These are phyloP conservation scores for Pigoraptor vietnamica DNA, from an alignment of 78 protist species.

Conservation along the genomic window DNA sequence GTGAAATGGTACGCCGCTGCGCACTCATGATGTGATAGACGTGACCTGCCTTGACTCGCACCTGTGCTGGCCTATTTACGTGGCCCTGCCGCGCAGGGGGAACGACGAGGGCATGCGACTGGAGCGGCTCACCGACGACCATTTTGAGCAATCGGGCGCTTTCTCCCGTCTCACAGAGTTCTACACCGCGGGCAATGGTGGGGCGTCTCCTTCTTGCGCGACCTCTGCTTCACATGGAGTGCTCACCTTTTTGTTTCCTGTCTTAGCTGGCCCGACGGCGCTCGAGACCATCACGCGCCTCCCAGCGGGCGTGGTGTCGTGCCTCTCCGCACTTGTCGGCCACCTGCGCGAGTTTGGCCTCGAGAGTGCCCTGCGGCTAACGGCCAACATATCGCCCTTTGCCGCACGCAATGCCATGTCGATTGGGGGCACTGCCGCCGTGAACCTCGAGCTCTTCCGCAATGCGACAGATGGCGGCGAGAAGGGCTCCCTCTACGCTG, in stretches of 20 bases:
- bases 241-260: too few relatives aligned
- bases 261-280: too few relatives aligned
- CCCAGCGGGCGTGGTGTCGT: not conserved
- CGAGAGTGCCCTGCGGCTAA: not conserved
- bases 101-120: not conserved
- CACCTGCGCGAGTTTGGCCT: not conserved
- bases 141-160: not conserved
- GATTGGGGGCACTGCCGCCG: not conserved
- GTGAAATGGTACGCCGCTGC: not conserved
- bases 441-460: constrained; percentile 11
- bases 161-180: not conserved
- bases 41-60: too few relatives aligned
- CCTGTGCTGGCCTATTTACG: too few relatives aligned
- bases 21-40: too few relatives aligned
- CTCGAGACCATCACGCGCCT: not conserved
- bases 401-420: not conserved
- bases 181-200: too few relatives aligned
- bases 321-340: not conserved
- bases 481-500: not conserved
- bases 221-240: too few relatives aligned
- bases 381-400: not conserved
- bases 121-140: not conserved
- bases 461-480: not conserved
- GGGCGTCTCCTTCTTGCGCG: too few relatives aligned
- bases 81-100: too few relatives aligned